Base-by-base conservation (phyloP, 176 grass and related monocot genomes). In the Aegilops longissima region DNA sequence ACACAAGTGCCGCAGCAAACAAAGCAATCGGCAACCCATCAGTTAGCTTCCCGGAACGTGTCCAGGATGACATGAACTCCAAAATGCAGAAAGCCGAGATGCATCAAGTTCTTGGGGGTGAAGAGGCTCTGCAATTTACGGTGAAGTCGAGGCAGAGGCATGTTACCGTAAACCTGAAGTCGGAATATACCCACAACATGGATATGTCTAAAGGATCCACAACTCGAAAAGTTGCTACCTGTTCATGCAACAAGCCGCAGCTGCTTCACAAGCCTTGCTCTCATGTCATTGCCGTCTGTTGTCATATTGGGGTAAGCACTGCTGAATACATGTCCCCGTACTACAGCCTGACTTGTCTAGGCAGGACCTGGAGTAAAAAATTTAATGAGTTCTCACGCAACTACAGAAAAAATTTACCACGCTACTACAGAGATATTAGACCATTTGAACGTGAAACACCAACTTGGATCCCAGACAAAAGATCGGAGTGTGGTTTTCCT, bases 11-110 rank as follows among this genome's bases (percentile, higher is more conserved):
- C 30, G 62, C 80, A 24, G 29, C 80, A 54, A 82, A 70, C 29
- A 70, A 52, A 54, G 80, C 65, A 56, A 70, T 70, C 1, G 65
- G 11, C 18, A 56, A 82, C 29, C 65, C 80, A 17, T 70, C 45
- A 70, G 14, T 36, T 29, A 70, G 34, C 4, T 70, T 82, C 11
- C 80, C 80, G 9, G 65, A 82, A 20, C 6, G 8, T 56, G 44
- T 82, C 29, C 64, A 82, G 29, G 44, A 40, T 56, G 40, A 23
- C 29, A 82, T 82, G 65, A 36, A 82, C 52, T 45, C 65, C 44
- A 82, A 82, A 82, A 70, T 70, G 45, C 44, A 36, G 35, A 82
- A 70, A 23, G 10, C 29, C 9, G 44, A 21, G 56, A 59, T 59
- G 56, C 7, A 59, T 21, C 56, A 59, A 59, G 56, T 59, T 59